phyloP scores from a whole-genome alignment of 1,139 yeast species.

The Blastobotrys illinoisensis region DNA sequence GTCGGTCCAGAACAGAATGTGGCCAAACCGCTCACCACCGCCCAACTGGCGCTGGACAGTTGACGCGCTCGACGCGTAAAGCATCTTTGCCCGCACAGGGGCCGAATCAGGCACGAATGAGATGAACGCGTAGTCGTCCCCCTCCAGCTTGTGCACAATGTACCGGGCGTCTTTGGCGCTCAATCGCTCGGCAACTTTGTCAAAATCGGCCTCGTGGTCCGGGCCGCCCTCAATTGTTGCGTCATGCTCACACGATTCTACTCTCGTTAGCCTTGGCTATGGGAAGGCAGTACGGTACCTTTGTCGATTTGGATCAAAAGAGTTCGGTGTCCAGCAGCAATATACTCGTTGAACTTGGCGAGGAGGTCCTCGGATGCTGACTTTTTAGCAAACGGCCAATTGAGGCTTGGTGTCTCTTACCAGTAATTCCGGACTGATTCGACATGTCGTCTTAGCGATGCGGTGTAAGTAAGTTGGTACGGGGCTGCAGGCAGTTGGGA shows the following conservation, averaged over 20 bases:
- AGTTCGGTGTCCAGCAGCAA: not conserved
- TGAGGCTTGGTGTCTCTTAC: not conserved
- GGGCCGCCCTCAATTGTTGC: slow-evolving; percentile 26
- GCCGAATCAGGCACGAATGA: slow-evolving; percentile 86
- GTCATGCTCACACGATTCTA: slow-evolving; percentile 34
- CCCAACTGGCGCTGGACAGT: slow-evolving; percentile 71
- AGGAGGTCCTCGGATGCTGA: not conserved
- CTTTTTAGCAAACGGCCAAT: not conserved
- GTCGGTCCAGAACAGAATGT: slow-evolving; percentile 53
- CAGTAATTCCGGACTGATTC: slow-evolving; percentile 3
- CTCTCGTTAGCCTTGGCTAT: slow-evolving; percentile 2
- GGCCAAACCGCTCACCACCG: slow-evolving; percentile 52
- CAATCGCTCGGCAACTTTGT: slow-evolving; percentile 35
- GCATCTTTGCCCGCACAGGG: slow-evolving; percentile 79
- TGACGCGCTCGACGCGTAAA: slow-evolving; percentile 85
- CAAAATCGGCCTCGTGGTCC: slow-evolving; percentile 38
- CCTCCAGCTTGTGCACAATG: slow-evolving; percentile 44
- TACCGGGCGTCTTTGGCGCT: slow-evolving; percentile 55
- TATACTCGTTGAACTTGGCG: not conserved
- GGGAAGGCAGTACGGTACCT: too few relatives aligned
- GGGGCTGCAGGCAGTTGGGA: not conserved
- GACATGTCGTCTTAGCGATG: not conserved
- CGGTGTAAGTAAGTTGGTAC: not conserved
- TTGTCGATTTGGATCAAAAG: not conserved
- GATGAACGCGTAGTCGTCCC: slow-evolving; percentile 47